Percentiles rank a stretch among this genome's conserved stretches.
phyloP scores from a whole-genome alignment of 306 rosid species.

The Crotalaria pallida region DNA sequence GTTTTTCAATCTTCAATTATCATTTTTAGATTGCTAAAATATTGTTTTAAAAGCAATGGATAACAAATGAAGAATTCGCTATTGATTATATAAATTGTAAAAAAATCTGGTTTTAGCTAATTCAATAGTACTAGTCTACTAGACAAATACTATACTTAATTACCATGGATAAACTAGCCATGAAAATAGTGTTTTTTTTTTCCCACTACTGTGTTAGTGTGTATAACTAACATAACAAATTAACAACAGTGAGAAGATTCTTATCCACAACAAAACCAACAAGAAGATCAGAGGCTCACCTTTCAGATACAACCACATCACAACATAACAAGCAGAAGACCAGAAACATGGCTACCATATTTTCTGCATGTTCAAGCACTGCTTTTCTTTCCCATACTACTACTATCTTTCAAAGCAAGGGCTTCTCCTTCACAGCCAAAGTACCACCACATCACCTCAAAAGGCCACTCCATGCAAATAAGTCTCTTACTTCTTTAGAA shows the following conservation, averaged over 20 bases:
- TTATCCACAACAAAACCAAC: constrained; percentile 27
- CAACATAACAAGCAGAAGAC: not conserved
- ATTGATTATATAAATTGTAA: too few species aligned
- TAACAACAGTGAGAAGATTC: not conserved
- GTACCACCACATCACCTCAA: constrained; percentile 17
- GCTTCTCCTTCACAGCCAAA: constrained; percentile 1
- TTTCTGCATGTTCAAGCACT: constrained; percentile 29
- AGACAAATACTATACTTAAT: too few species aligned
- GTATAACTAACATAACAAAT: too few species aligned
- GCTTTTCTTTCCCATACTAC: constrained; percentile 20
- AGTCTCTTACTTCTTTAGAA: constrained; percentile 37
- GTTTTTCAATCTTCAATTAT: too few species aligned
- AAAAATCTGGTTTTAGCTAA: too few species aligned
- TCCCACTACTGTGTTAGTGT: too few species aligned
- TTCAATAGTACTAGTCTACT: too few species aligned
- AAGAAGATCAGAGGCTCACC: constrained; percentile 10
- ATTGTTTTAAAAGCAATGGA: too few species aligned
- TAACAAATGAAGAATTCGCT: too few species aligned
- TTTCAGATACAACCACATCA: not conserved
- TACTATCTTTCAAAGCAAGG: constrained; percentile 14
- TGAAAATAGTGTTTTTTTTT: too few species aligned
- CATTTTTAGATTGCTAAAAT: too few species aligned
- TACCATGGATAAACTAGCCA: too few species aligned
- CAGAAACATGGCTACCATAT: constrained; percentile 34
- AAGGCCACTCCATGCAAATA: constrained; percentile 23